Percentiles rank a stretch among this genome's conserved stretches.
Evolutionary conservation across 2,329 filamentous ascomycete species (phyloP).

Genomic region (Claviceps sp.): DNA sequence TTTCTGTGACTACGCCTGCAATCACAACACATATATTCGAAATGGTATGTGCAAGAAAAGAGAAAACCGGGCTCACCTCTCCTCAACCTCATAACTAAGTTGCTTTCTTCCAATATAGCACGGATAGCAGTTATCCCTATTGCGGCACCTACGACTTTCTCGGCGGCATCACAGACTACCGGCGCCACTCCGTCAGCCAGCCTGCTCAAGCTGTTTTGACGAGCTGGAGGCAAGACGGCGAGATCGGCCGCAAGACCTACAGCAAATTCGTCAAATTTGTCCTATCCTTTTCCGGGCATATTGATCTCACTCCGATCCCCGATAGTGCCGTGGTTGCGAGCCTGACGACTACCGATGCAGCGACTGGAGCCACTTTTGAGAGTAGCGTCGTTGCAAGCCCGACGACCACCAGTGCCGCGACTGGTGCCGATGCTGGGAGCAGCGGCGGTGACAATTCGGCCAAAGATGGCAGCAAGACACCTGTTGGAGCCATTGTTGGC

Average conservation of each 20-base stretch:
- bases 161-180: constrained; percentile 27
- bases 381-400: neutral
- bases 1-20: constrained; percentile 27
- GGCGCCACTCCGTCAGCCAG: constrained; percentile 11
- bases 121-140: constrained; percentile 20
- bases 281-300: neutral
- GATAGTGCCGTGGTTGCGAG: neutral
- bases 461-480: constrained; percentile 9
- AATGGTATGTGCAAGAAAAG: constrained; percentile 25
- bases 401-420: neutral
- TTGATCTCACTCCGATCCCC: neutral
- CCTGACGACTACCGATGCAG: neutral
- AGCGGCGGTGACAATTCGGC: constrained; percentile 1
- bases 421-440: constrained; percentile 1
- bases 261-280: neutral
- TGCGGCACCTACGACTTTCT: constrained; percentile 33
- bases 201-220: constrained; percentile 25
- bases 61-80: neutral
- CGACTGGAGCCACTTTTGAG: neutral
- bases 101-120: constrained; percentile 17
- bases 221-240: constrained; percentile 22
- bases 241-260: constrained; percentile 12
- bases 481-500: constrained; percentile 24
- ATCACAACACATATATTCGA: constrained; percentile 25
- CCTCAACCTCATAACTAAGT: neutral